Percentiles rank a stretch among this genome's conserved stretches.
phyloP scores from a whole-genome alignment of 2,329 filamentous ascomycete genomes.

The Paecilomyces sp. region DNA sequence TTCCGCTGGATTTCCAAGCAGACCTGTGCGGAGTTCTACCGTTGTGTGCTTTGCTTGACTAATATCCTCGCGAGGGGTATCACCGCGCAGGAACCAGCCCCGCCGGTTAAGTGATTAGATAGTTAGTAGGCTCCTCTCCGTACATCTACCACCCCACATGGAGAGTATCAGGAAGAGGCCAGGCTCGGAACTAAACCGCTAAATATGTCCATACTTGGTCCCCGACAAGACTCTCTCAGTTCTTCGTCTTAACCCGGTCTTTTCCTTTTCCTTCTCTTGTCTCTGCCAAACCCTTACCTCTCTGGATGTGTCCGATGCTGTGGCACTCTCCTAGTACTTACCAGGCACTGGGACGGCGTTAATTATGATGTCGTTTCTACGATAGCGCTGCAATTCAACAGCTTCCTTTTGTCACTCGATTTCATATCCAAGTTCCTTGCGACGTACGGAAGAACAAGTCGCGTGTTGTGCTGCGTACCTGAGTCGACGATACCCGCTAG shows the following conservation, averaged over 20 bases:
- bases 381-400: background rate
- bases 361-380: background rate
- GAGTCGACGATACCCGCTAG: background rate
- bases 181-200: background rate
- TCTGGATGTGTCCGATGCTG: background rate
- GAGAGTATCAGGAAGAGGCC: background rate
- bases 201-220: background rate
- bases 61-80: background rate
- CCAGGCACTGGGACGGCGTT: background rate
- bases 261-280: background rate
- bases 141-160: background rate
- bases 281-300: background rate
- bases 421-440: background rate
- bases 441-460: background rate
- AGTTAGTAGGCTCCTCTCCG: background rate
- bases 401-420: background rate
- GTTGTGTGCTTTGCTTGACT: no score
- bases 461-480: background rate
- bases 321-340: background rate
- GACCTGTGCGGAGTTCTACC: background rate
- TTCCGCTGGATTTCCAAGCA: background rate
- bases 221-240: background rate
- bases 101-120: background rate
- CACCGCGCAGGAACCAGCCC: background rate
- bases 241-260: background rate